Evolutionary conservation across 345 rosid genomes (phyloP).

Genomic region (Psidium guajava): DNA sequence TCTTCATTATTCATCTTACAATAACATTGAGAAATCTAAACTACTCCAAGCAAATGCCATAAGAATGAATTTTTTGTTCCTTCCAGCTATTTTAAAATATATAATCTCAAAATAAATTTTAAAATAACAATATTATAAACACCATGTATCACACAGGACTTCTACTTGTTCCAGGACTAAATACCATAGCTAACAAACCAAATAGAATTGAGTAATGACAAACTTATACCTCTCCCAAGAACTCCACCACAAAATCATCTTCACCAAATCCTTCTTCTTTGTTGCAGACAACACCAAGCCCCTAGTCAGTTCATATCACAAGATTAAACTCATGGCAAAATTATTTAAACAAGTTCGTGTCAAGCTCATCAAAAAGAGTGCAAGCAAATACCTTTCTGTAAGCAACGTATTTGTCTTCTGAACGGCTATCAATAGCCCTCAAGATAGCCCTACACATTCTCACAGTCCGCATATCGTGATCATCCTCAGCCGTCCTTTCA

Average conservation of each 20-base stretch:
- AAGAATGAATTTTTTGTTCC: neutral
- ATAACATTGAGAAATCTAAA: neutral
- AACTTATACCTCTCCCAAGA: slow-evolving; percentile 87
- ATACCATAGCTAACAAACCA: neutral
- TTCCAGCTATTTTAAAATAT: neutral
- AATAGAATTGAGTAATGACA: neutral
- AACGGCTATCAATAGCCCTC: slow-evolving; percentile 79
- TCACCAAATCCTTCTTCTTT: slow-evolving; percentile 85
- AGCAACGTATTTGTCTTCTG: slow-evolving; percentile 91
- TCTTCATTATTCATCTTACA: neutral
- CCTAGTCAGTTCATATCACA: slow-evolving; percentile 31
- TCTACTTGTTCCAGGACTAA: neutral
- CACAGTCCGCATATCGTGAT: slow-evolving; percentile 49
- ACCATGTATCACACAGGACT: neutral
- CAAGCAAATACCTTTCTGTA: slow-evolving; percentile 72
- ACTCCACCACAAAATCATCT: slow-evolving; percentile 98
- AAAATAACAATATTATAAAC: neutral
- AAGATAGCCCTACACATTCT: slow-evolving; percentile 71
- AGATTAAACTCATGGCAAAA: neutral
- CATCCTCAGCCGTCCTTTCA: slow-evolving; percentile 55
- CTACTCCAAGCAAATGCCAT: neutral
- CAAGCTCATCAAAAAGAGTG: neutral
- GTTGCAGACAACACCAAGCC: slow-evolving; percentile 98
- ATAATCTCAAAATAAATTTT: neutral
- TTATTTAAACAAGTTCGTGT: neutral